phyloP scores from a whole-genome alignment of 2,329 filamentous ascomycete genomes.

The Cryphonectria nitschkei region DNA sequence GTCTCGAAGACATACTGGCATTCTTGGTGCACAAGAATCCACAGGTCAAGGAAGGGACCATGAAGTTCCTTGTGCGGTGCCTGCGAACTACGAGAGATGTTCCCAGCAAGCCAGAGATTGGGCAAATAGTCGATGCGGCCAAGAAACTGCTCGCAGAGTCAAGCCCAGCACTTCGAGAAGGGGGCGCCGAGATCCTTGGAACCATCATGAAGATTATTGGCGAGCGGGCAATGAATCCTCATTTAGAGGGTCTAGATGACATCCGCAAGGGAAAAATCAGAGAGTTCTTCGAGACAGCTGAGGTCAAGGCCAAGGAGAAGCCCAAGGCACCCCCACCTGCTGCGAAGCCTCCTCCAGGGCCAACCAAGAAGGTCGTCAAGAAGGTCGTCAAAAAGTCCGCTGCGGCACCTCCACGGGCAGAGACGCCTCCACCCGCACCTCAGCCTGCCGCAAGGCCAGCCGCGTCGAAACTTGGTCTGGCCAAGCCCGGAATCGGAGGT shows the following conservation, averaged over 20 bases:
- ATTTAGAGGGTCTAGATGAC: slow-evolving; percentile 90
- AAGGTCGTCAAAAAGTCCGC: slow-evolving; percentile 57
- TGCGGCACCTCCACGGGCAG: slow-evolving; percentile 42
- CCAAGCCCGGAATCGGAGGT: slow-evolving; percentile 58
- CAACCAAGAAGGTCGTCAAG: slow-evolving; percentile 49
- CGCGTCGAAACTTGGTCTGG: slow-evolving; percentile 58
- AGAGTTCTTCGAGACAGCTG: slow-evolving; percentile 81
- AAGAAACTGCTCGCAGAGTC: slow-evolving; percentile 92
- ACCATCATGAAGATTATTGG: slow-evolving; percentile 99
- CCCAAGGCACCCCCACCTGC: slow-evolving; percentile 77
- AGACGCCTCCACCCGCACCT: slow-evolving; percentile 59
- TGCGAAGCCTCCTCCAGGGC: slow-evolving; percentile 53
- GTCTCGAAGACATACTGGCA: slow-evolving; percentile 85
- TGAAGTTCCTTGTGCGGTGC: slow-evolving; percentile 90
- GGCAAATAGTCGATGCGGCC: slow-evolving; percentile 80
- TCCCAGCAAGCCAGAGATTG: slow-evolving; percentile 82
- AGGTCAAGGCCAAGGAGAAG: slow-evolving; percentile 89
- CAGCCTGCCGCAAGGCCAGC: slow-evolving; percentile 59
- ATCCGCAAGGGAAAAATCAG: slow-evolving; percentile 96
- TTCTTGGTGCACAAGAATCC: slow-evolving; percentile 94
- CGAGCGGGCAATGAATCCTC: slow-evolving; percentile 90
- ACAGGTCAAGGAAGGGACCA: slow-evolving; percentile 93
- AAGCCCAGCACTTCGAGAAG: slow-evolving; percentile 81
- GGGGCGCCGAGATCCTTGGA: slow-evolving; percentile 88
- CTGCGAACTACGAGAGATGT: slow-evolving; percentile 82